Conservation (phyloP, 495 filamentous ascomycete genomes). For the Aspergillus conjunctus region DNA sequence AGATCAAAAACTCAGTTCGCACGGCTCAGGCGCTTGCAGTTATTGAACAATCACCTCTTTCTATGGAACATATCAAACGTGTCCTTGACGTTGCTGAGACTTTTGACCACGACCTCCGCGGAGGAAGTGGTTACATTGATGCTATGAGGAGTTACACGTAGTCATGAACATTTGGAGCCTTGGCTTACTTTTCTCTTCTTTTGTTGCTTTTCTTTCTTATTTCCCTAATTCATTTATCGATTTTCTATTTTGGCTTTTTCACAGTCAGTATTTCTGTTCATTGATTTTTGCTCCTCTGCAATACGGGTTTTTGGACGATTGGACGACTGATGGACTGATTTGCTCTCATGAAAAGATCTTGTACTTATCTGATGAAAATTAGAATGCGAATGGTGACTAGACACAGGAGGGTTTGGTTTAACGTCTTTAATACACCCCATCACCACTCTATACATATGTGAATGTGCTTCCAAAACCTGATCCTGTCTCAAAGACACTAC, state of each 20-base stretch:
- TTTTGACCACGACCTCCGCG: conserved; percentile 76
- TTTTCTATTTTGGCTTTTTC: neutral
- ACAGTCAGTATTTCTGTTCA: too few species aligned
- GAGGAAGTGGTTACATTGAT: conserved; percentile 61
- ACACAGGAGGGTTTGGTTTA: neutral
- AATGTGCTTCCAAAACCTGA: neutral
- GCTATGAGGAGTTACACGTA: conserved; percentile 56
- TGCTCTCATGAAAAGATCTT: neutral
- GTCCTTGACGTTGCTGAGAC: conserved; percentile 81
- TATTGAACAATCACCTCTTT: conserved; percentile 67
- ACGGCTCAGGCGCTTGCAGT: conserved; percentile 85
- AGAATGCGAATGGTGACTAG: conserved; percentile 3
- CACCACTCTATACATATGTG: neutral
- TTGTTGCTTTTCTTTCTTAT: conserved; percentile 2
- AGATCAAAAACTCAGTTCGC: conserved; percentile 92
- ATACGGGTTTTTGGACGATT: too few species aligned
- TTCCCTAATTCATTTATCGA: neutral
- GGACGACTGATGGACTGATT: too few species aligned
- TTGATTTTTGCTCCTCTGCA: too few species aligned
- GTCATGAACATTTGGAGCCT: conserved; percentile 10
- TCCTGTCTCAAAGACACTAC: too few species aligned
- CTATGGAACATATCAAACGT: conserved; percentile 79
- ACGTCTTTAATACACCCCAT: neutral
- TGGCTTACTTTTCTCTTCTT: conserved; percentile 15
- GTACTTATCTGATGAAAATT: conserved; percentile 1